These are phyloP conservation scores for Fusarium robinianum DNA, from an alignment of 2,329 filamentous ascomycete genomes.

Conservation along the genomic window DNA sequence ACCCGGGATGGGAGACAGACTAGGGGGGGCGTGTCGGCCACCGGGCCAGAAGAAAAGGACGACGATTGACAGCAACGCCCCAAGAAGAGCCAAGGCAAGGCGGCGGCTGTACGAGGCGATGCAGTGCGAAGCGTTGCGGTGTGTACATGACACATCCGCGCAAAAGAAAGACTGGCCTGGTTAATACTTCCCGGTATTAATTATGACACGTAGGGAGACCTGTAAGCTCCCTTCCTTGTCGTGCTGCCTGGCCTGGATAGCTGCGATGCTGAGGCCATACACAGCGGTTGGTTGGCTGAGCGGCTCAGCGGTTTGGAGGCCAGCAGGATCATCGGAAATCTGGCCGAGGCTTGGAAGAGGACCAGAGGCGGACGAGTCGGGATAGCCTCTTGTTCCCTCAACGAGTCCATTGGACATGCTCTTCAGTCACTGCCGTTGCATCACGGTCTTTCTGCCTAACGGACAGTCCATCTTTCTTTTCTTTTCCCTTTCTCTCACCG, in stretches of 20 bases:
- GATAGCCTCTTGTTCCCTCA: slow-evolving; percentile 20
- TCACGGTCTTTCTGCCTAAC: slow-evolving; percentile 1
- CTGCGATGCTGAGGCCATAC: slow-evolving; percentile 27
- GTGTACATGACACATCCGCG: slow-evolving; percentile 23
- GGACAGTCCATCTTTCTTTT: slow-evolving; percentile 16
- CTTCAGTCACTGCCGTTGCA: slow-evolving; percentile 12
- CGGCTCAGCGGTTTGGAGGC: slow-evolving; percentile 14
- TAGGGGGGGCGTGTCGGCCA: slow-evolving; percentile 24
- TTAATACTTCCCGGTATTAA: slow-evolving; percentile 12
- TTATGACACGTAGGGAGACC: slow-evolving; percentile 33
- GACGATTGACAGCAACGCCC: slow-evolving; percentile 29
- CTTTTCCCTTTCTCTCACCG: slow-evolving; percentile 15
- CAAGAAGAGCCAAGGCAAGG: slow-evolving; percentile 23
- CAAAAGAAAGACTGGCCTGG: slow-evolving; percentile 8
- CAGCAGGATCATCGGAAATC: slow-evolving; percentile 13
- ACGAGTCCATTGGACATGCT: slow-evolving; percentile 25
- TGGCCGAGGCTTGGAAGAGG: slow-evolving; percentile 15
- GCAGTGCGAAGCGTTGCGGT: slow-evolving; percentile 30
- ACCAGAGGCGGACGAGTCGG: slow-evolving; percentile 12
- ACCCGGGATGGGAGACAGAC: slow-evolving; percentile 19
- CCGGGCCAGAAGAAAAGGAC: slow-evolving; percentile 17
- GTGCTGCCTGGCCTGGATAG: slow-evolving; percentile 17
- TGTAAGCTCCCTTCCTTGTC: slow-evolving; percentile 11
- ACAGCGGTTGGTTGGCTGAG: slow-evolving; percentile 13
- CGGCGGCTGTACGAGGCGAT: slow-evolving; percentile 30